These are phyloP conservation scores for Psidium friedrichsthalianum DNA, from an alignment of 345 rosid genomes.

Conservation along the genomic window DNA sequence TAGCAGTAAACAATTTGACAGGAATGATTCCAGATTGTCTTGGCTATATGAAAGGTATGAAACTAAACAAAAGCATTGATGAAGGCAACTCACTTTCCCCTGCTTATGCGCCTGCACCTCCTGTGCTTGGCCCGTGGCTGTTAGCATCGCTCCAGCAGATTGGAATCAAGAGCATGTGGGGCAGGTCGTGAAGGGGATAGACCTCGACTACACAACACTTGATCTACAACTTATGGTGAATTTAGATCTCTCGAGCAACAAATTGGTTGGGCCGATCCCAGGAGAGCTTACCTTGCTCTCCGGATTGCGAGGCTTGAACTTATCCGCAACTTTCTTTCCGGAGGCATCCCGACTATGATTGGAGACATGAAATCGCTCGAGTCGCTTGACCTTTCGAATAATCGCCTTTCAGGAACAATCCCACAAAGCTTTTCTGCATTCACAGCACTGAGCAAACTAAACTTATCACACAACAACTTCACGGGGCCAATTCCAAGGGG, in stretches of 20 bases:
- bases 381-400: not conserved
- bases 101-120: not conserved
- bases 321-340: not conserved
- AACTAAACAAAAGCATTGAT: not conserved
- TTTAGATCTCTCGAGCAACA: constrained; percentile 15
- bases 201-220: not conserved
- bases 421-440: not conserved
- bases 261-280: constrained; percentile 8
- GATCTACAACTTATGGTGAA: not conserved
- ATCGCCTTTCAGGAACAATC: not conserved
- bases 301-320: not conserved
- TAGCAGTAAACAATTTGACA: not conserved
- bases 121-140: rapidly evolving
- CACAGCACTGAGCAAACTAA: not conserved
- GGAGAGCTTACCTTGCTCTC: not conserved
- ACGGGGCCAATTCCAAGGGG: not conserved
- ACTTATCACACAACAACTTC: constrained; percentile 1
- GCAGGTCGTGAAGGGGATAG: not conserved
- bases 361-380: not conserved
- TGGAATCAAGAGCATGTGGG: not conserved
- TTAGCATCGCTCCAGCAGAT: not conserved
- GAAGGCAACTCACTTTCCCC: not conserved
- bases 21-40: not conserved
- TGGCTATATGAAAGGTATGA: not conserved
- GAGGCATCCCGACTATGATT: not conserved